A percentile compares a stretch with the other conserved stretches of the same genome.
Conservation (phyloP, 2,329 filamentous ascomycete genomes). For the Coniochaeta pulveracea region DNA sequence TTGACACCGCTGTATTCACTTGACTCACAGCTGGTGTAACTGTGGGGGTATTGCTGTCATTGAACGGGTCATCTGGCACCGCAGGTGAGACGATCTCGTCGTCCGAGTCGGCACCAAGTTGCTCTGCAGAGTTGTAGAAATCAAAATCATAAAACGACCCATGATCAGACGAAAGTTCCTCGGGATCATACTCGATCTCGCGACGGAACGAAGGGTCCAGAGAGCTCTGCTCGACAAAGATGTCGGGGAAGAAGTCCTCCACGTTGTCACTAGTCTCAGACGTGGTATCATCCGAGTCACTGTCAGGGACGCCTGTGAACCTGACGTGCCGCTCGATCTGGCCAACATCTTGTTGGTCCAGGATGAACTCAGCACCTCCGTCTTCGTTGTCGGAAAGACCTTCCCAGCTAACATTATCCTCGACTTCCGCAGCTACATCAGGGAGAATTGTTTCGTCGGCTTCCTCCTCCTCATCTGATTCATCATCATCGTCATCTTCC, state of each 20-base stretch:
- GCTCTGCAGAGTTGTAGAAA: too few relatives aligned
- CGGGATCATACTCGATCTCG: conserved; percentile 58
- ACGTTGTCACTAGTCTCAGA: conserved; percentile 47
- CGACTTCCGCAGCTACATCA: too few relatives aligned
- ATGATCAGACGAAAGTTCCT: conserved; percentile 43
- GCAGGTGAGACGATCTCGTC: conserved; percentile 26
- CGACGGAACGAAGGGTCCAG: conserved; percentile 62
- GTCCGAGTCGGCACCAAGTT: too few relatives aligned
- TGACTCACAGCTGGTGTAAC: conserved; percentile 27
- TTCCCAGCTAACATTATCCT: conserved; percentile 39
- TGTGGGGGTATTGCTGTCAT: conserved; percentile 29
- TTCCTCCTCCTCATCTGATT: conserved; percentile 23
- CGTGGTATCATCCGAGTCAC: conserved; percentile 51
- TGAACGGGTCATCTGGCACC: too few relatives aligned
- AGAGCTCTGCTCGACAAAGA: conserved; percentile 65
- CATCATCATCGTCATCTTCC: conserved; percentile 25
- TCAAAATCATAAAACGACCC: conserved; percentile 48
- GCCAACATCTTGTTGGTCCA: conserved; percentile 12
- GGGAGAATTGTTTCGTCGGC: too few relatives aligned
- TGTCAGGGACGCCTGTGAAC: conserved; percentile 56
- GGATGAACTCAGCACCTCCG: conserved; percentile 17
- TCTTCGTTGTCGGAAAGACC: conserved; percentile 31
- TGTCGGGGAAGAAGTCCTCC: conserved; percentile 61
- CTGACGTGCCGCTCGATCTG: conserved; percentile 55
- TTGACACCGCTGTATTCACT: conserved; percentile 20